A percentile compares a stretch with the other conserved stretches of the same genome.
phyloP scores from a whole-genome alignment of 164 flowering plant species.

The Paratinospora sagittata region DNA sequence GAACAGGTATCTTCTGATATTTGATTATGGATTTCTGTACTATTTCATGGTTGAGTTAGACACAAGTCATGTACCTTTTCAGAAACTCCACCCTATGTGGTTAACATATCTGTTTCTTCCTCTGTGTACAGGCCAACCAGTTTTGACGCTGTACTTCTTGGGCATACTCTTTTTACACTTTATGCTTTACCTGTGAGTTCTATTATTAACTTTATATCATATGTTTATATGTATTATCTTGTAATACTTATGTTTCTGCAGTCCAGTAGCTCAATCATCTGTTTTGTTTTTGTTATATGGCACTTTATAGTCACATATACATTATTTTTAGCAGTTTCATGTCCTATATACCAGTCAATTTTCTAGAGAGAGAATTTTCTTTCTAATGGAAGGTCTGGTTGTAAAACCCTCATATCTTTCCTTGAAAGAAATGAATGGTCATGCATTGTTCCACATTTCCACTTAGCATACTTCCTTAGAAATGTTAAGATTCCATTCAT shows the following conservation, averaged over 20 bases:
- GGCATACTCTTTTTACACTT: slow-evolving; percentile 64
- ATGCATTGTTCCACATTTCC: neutral
- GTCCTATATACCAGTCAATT: too few species aligned
- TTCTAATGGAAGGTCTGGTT: too few species aligned
- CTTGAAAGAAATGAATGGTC: neutral
- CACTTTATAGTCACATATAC: too few species aligned
- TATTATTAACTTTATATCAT: neutral
- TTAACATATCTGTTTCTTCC: slow-evolving; percentile 2
- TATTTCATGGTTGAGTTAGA: neutral
- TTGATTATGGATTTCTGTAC: neutral
- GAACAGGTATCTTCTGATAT: slow-evolving; percentile 36
- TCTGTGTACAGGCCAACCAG: slow-evolving; percentile 68
- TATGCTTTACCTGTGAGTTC: slow-evolving; percentile 82
- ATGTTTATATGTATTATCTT: neutral
- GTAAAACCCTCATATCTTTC: too few species aligned
- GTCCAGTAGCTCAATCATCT: too few species aligned
- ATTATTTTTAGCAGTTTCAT: too few species aligned
- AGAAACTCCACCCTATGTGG: neutral
- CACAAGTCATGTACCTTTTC: neutral
- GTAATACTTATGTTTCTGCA: too few species aligned
- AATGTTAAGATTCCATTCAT: neutral
- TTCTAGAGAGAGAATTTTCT: too few species aligned
- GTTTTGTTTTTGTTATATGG: too few species aligned
- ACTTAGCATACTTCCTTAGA: neutral
- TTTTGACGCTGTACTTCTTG: slow-evolving; percentile 80